Base-by-base conservation (phyloP, 176 grass and related monocot species). In the Aegilops speltoides region DNA sequence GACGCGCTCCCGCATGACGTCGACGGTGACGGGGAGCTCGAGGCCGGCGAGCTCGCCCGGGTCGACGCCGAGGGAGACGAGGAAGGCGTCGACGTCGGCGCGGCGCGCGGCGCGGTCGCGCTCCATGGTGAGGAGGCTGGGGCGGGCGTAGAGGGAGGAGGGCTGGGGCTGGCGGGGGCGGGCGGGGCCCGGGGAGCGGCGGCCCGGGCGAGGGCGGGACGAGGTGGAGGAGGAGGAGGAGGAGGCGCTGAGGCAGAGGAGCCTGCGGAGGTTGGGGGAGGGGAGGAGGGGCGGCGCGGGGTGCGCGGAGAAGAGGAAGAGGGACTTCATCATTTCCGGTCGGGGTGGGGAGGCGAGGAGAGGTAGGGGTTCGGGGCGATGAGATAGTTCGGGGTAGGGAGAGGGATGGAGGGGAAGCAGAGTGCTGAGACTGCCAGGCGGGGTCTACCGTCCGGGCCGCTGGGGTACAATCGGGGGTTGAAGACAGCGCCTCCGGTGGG, bases 11-110 rank as follows among this genome's bases (percentile, higher is more conserved):
- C 86, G 86, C 93, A 95, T 89, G 88, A 95, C 93, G 64, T 90
- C 93, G 77, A 92, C 86, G 67, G 93, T 95, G 83, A 34, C 93
- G 43, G 90, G 93, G 68, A 95, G 93, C 90, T 95, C 93, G 88
- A 95, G 90, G 69, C 93, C 86, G 26, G 84, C 85, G 64, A 95
- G 93, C 56, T 95, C 90, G 69, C 82, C 88, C 62, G 93, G 93
- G 63, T 90, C 93, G 83, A 95, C 57, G 79, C 90, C 88, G 76
- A 90, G 66, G 66, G 84, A 83, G 89, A 16, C 60, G 41, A 90
- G 80, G 84, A 87, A 90, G 33, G 80, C 90, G 76, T 92, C 91
- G 64, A 95, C 83, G 52, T 91, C 87, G 23, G 90, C 90, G 79
- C 93, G 90, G 62, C 76, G 88, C 41, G 90, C 79, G 70, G 83